Percentiles rank a stretch among this genome's conserved stretches.
Evolutionary conservation across 192 early-diverging fungal genomes (phyloP).

Genomic region (Backusella circina): DNA sequence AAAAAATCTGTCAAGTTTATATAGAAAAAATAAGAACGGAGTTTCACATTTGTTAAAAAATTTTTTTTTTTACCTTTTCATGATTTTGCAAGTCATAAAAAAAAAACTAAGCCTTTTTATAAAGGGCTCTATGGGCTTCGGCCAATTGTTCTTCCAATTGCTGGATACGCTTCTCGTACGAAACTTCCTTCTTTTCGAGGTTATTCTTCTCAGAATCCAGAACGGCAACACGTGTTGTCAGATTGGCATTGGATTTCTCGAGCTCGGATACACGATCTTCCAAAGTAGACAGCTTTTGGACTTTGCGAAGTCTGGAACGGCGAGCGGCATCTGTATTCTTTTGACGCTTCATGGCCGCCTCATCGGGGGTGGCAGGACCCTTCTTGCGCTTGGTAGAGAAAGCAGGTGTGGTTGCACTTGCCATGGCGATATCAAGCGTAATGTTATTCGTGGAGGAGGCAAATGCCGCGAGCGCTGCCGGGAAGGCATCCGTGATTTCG

Average conservation of each 20-base stretch:
- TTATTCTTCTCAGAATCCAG: constrained; percentile 49
- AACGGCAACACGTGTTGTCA: constrained; percentile 44
- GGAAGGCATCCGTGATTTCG: constrained; percentile 2
- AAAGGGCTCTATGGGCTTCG: constrained; percentile 46
- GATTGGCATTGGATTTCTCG: constrained; percentile 70
- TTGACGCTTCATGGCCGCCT: constrained; percentile 51
- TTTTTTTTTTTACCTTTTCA: neutral
- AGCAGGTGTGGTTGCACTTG: neutral
- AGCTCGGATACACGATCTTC: constrained; percentile 79
- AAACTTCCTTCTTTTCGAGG: constrained; percentile 40
- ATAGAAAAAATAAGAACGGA: neutral
- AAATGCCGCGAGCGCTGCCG: constrained; percentile 11
- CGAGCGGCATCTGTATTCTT: constrained; percentile 95
- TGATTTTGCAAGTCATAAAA: constrained; percentile 3
- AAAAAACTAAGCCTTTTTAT: constrained; percentile 1
- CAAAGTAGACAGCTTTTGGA: constrained; percentile 76
- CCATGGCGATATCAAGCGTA: neutral
- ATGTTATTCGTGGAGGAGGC: neutral
- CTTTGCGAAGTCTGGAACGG: constrained; percentile 84
- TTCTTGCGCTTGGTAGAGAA: constrained; percentile 15
- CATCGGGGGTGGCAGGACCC: constrained; percentile 36
- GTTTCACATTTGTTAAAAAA: neutral
- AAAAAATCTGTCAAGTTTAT: neutral
- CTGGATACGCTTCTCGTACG: constrained; percentile 44
- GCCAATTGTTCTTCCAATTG: constrained; percentile 47